Evolutionary conservation across 2,329 filamentous ascomycete species (phyloP), one percentile per base, ranked within the genome.

Genomic region (Aspergillus fischeri): DNA sequence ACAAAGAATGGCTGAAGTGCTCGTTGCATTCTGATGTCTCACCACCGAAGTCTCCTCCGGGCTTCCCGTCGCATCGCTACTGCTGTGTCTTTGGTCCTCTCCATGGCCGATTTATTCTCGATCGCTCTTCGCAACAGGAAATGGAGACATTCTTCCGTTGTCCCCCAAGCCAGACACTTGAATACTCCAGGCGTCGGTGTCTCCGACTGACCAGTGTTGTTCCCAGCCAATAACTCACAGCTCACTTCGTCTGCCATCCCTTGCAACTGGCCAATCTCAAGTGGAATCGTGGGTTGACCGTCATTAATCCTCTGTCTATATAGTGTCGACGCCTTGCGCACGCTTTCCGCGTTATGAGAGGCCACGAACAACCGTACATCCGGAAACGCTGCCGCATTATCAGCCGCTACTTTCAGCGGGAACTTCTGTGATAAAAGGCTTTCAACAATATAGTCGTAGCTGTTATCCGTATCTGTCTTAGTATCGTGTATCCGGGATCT

Each of bases 171-270:
- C 60, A 81, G 75, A 64, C 75, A 79, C 70, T 84, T 84, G 69
- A 79, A 81, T 2, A 80, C 79, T 53, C 70, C 74, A 28, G 77
- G 77, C 7, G 50, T 57, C 32, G 52, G 29, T 4, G 42, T 48
- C 17, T 51, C 14, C 3, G 6, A 17, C 27, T 62, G 47, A 65
- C 66, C 52, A 2, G 42, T 25, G 17, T 27, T 45, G 17, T 60
- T 58, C 10, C 57, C 63, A 21, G 60, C 64, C 45, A 83, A 69
- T 1, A 84, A 66, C 10, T 75, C 74, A 60, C 81, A 80, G 25
- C 86, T 90, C 52, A 96, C 85, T 70, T 96, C 91, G 65, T 96
- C 91, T 1, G 91, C 91, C 92, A 96, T 96, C 27, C 92, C 91
- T 76, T 91, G 88, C 4, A 96, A 81, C 75, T 95, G 91, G 2